phyloP scores from a whole-genome alignment of 371 early-diverging fungal genomes.

The Fennellomyces sp. region DNA sequence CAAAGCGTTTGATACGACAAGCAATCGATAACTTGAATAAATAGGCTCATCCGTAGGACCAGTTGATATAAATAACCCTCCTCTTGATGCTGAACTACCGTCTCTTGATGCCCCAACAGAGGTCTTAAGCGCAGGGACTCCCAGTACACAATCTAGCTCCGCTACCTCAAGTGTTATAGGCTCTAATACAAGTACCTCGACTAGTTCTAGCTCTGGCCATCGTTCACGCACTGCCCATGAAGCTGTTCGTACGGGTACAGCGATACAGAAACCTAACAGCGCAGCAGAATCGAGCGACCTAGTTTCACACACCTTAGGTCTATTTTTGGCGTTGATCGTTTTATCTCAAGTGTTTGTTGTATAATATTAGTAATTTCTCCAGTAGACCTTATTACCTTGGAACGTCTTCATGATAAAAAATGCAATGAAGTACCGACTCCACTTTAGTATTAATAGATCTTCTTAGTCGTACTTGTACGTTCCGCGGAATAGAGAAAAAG shows the following conservation, averaged over 20 bases:
- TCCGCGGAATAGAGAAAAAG: too few species aligned
- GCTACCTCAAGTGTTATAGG: neutral
- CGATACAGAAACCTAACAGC: neutral
- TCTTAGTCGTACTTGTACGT: too few species aligned
- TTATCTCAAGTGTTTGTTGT: too few species aligned
- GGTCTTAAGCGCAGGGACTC: too few species aligned
- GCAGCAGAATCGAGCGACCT: neutral
- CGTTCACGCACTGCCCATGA: neutral
- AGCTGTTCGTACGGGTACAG: neutral
- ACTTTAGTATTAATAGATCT: too few species aligned
- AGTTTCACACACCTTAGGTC: neutral
- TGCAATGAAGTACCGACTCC: too few species aligned
- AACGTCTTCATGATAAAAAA: too few species aligned
- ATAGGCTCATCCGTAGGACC: neutral
- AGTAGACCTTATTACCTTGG: too few species aligned
- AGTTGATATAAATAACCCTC: neutral
- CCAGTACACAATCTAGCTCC: too few species aligned
- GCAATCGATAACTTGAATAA: too few species aligned
- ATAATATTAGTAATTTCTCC: too few species aligned
- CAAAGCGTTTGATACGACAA: neutral
- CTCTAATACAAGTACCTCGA: neutral
- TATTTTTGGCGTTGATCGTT: neutral
- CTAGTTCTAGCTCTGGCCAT: neutral
- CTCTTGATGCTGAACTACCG: conserved; percentile 34
- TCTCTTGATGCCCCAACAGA: neutral